Evolutionary conservation across 768 basidiomycete genomes (phyloP).

Genomic region (Lentinula sp.): DNA sequence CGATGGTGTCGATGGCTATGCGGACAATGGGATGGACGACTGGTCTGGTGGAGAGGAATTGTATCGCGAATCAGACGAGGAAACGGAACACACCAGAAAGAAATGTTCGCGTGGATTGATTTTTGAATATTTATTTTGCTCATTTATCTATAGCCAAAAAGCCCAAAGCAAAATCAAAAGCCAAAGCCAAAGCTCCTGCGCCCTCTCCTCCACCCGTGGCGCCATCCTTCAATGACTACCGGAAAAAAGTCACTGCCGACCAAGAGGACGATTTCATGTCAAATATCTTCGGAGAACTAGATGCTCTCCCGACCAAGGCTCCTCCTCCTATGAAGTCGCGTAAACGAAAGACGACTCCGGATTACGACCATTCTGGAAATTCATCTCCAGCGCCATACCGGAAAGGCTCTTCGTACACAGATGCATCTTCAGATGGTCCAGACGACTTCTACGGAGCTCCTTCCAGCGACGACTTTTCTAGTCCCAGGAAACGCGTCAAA

Average conservation of each 20-base stretch:
- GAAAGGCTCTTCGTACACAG: conserved; percentile 24
- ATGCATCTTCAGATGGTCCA: conserved; percentile 44
- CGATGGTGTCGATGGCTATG: conserved; percentile 86
- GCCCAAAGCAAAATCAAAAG: conserved; percentile 40
- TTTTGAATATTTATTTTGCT: neutral
- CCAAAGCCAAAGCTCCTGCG: conserved; percentile 40
- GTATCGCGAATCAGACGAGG: conserved; percentile 54
- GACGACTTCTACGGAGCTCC: conserved; percentile 25
- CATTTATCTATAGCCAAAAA: conserved; percentile 24
- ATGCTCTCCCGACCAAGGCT: conserved; percentile 1
- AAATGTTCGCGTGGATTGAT: conserved; percentile 24
- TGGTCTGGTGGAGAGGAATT: conserved; percentile 63
- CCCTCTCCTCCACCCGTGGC: conserved; percentile 37
- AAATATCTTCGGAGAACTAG: conserved; percentile 68
- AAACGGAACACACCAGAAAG: conserved; percentile 35
- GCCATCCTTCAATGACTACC: conserved; percentile 74
- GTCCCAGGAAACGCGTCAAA: conserved; percentile 65
- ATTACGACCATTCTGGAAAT: conserved; percentile 31
- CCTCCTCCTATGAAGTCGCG: conserved; percentile 25
- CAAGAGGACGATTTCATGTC: conserved; percentile 91
- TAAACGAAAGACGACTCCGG: conserved; percentile 65
- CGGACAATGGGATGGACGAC: conserved; percentile 96
- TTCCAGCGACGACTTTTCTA: conserved; percentile 61
- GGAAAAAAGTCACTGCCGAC: conserved; percentile 65
- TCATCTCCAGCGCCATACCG: conserved; percentile 37